These are phyloP conservation scores for Porphyra umbilicalis DNA, from an alignment of 31 red algal genomes.

Conservation along the genomic window DNA sequence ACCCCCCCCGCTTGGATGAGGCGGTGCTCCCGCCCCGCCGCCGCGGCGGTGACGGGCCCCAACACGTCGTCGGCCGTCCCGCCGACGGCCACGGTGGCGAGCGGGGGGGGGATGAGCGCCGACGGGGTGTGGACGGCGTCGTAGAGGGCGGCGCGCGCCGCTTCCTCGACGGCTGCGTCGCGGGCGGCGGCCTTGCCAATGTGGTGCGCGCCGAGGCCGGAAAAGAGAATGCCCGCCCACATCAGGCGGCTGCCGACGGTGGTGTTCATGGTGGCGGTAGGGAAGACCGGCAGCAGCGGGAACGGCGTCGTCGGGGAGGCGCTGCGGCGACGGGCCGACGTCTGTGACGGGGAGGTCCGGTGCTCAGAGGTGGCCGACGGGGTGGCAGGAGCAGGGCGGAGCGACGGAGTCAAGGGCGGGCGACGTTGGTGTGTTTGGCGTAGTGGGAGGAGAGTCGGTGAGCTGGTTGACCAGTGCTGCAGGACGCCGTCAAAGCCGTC, in stretches of 20 bases:
- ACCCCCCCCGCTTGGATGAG: neutral
- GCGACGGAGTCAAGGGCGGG: too few relatives aligned
- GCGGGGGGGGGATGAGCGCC: neutral
- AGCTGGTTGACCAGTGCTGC: too few relatives aligned
- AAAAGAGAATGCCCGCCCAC: neutral
- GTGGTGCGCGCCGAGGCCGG: neutral
- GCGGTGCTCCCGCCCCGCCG: neutral
- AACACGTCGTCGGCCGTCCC: neutral
- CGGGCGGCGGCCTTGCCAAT: neutral
- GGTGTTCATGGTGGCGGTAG: neutral
- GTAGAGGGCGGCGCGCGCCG: neutral
- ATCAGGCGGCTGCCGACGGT: neutral
- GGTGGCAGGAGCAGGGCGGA: too few relatives aligned
- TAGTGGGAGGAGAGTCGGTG: too few relatives aligned
- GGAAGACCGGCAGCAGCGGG: too few relatives aligned
- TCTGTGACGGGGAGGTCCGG: too few relatives aligned
- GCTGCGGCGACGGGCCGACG: too few relatives aligned
- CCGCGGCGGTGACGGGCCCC: too few relatives aligned
- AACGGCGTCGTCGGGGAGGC: too few relatives aligned
- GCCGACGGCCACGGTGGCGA: neutral
- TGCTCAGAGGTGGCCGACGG: too few relatives aligned
- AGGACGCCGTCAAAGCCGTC: too few relatives aligned
- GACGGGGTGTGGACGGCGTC: neutral
- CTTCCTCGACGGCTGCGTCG: neutral
- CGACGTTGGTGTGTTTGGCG: too few relatives aligned